A percentile compares a stretch with the other conserved stretches of the same genome.
These are phyloP conservation scores for Corrigiola litoralis DNA, from an alignment of 179 eudicot species.

Conservation along the genomic window DNA sequence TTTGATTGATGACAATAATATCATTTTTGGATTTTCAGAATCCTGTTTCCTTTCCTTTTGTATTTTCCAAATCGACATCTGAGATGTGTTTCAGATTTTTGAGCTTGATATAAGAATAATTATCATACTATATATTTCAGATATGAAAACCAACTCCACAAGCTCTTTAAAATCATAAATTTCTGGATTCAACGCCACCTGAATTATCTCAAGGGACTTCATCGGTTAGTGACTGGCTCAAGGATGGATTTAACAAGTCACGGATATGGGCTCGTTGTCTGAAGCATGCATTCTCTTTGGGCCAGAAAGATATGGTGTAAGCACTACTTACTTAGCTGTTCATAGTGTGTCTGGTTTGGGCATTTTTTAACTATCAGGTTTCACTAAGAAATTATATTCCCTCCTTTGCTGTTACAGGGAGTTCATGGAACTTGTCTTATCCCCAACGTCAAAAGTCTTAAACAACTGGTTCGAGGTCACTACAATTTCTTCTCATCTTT, in stretches of 20 bases:
- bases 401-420: conserved; percentile 49
- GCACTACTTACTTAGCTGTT: not conserved
- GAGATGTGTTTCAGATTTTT: not conserved
- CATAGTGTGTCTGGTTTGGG: too few species aligned
- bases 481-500: too few species aligned
- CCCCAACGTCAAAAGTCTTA: conserved; percentile 79
- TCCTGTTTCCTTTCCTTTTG: too few species aligned
- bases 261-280: conserved; percentile 55
- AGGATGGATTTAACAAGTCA: conserved; percentile 45
- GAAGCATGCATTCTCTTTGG: conserved; percentile 52
- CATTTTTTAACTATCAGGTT: too few species aligned
- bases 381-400: too few species aligned
- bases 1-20: too few species aligned
- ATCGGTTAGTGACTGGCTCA: conserved; percentile 43
- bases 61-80: too few species aligned
- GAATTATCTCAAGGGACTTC: conserved; percentile 43
- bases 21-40: too few species aligned
- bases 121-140: conserved; percentile 23
- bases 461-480: conserved; percentile 89
- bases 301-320: conserved; percentile 81
- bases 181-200: conserved; percentile 67
- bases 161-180: conserved; percentile 64
- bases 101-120: not conserved
- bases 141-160: conserved; percentile 62
- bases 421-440: conserved; percentile 63